These are phyloP conservation scores for Tolypocladium pustulatum DNA, from an alignment of 2,329 filamentous ascomycete species.

Conservation along the genomic window DNA sequence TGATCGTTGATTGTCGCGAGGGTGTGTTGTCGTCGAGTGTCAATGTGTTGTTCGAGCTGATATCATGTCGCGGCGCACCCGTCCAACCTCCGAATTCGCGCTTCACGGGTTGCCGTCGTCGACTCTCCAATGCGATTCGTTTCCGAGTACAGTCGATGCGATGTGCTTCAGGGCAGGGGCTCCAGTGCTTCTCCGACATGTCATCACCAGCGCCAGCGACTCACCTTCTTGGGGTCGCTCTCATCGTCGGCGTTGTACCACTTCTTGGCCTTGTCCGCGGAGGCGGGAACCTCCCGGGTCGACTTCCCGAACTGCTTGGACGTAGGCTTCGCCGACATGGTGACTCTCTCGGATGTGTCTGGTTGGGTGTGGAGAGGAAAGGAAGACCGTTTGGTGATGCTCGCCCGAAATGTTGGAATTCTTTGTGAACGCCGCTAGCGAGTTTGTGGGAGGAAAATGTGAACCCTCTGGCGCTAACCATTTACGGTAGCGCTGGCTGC, in stretches of 20 bases:
- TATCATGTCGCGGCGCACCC: neutral
- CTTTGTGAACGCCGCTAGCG: conserved; percentile 30
- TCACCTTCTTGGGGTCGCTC: conserved; percentile 84
- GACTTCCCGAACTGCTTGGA: conserved; percentile 98
- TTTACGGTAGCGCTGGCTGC: conserved; percentile 11
- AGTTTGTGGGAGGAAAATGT: conserved; percentile 34
- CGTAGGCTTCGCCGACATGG: conserved; percentile 65
- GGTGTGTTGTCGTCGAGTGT: neutral
- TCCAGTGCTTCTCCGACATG: conserved; percentile 2
- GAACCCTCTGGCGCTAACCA: conserved; percentile 29
- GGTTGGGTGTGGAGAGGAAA: conserved; percentile 23
- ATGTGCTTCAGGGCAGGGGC: neutral
- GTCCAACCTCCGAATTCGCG: neutral
- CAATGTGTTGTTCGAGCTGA: neutral
- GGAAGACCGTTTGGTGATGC: conserved; percentile 25
- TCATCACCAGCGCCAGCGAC: conserved; percentile 30
- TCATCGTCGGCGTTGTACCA: conserved; percentile 98
- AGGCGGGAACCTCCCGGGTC: conserved; percentile 80
- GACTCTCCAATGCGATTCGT: neutral
- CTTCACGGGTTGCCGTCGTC: neutral
- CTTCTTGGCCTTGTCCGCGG: conserved; percentile 90
- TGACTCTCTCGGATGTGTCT: conserved; percentile 39
- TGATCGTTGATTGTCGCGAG: neutral
- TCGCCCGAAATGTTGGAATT: conserved; percentile 30
- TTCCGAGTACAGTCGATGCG: neutral